Evolutionary conservation across 768 basidiomycete species (phyloP).

Genomic region (Gloeophyllum trabeum): DNA sequence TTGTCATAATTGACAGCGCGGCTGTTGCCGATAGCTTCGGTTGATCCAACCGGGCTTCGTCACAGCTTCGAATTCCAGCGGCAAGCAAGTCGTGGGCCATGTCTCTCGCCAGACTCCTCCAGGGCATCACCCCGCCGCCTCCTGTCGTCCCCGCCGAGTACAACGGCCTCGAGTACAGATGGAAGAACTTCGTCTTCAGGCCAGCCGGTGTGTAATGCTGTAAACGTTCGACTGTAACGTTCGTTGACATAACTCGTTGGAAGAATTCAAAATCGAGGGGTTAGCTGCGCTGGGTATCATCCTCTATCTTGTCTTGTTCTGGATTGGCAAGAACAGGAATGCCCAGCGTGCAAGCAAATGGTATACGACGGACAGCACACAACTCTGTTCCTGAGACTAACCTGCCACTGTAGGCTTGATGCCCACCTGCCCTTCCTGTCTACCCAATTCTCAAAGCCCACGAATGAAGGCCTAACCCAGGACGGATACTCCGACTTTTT

Average conservation of each 20-base stretch:
- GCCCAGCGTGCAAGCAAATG: slow-evolving; percentile 49
- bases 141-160: slow-evolving; percentile 47
- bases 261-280: slow-evolving; percentile 60
- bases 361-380: slow-evolving; percentile 24
- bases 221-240: background rate
- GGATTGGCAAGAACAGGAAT: slow-evolving; percentile 54
- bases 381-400: slow-evolving; percentile 3
- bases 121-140: slow-evolving; percentile 40
- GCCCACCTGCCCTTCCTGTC: slow-evolving; percentile 47
- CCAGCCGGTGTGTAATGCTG: slow-evolving; percentile 50
- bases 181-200: slow-evolving; percentile 70
- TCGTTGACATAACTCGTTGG: background rate
- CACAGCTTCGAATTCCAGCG: no score
- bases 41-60: no score
- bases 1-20: no score
- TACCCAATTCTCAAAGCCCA: slow-evolving; percentile 68
- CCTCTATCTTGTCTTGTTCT: slow-evolving; percentile 43
- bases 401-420: slow-evolving; percentile 44
- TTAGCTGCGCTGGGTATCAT: slow-evolving; percentile 41
- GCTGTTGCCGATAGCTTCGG: no score
- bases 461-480: slow-evolving; percentile 36
- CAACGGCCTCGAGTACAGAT: slow-evolving; percentile 62
- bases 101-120: no score
- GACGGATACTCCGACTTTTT: slow-evolving; percentile 79
- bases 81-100: no score